Evolutionary conservation across 23 red algal genomes (phyloP), one percentile per base, ranked within the genome.

Genomic region (Gracilaria caudata): DNA sequence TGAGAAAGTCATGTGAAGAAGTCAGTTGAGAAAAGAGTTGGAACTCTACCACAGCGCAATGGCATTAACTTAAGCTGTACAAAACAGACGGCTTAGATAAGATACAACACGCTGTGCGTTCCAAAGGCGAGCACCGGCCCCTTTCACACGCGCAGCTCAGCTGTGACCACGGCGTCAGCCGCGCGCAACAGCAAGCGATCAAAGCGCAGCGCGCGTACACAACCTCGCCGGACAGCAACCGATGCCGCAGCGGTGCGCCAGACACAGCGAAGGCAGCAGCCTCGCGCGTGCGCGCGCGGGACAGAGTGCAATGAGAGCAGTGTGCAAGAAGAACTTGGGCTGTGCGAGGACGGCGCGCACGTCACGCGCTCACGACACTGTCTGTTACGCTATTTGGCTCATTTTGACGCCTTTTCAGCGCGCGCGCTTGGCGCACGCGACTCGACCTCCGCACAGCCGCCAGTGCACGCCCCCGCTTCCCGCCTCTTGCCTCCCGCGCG

Each of bases 1-100:
- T 41, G 70, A 46, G 33, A 75, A 75, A 46, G 70, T 75, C 70
- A 75, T 75, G 21, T 75, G 8, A 40, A 44, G 8, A 44, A 25
- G 68, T 19, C 17, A 41, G 24, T 29, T 64, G 58, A 6, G 58
- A 5, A 32, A 32, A 4, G 43, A 45, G n/a, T n/a, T n/a, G 23
- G 11, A n/a, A 21, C 54, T 57, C 54, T 14, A 57, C 54, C 8
- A 57, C 17, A n/a, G 8, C 54, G 54, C 8, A 57, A 57, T 57
- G 11, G 54, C 54, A 57, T n/a, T 14, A 20, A n/a, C n/a, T n/a
- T n/a, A n/a, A n/a, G n/a, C n/a, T n/a, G n/a, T n/a, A n/a, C n/a
- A n/a, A n/a, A n/a, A n/a, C n/a, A n/a, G n/a, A n/a, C n/a, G n/a
- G n/a, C n/a, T n/a, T n/a, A n/a, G n/a, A n/a, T n/a, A n/a, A n/a